Percentiles rank a stretch among this genome's conserved stretches.
These are phyloP conservation scores for Cavenderia fasciculata DNA, from an alignment of 78 protist species.

Conservation along the genomic window DNA sequence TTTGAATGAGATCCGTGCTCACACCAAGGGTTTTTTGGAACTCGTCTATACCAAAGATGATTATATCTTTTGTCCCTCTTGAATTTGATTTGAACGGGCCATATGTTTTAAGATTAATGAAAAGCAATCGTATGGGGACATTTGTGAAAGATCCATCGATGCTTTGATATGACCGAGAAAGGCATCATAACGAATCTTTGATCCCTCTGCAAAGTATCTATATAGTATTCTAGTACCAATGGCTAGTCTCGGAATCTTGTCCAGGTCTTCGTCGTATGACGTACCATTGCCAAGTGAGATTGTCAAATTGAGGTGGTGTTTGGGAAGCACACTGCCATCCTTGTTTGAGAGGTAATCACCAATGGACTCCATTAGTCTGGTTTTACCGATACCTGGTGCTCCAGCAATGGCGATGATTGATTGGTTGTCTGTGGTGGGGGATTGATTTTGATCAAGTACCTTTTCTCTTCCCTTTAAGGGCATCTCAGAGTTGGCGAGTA, in stretches of 20 bases:
- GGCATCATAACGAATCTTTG: too few species aligned
- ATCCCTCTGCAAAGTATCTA: not conserved
- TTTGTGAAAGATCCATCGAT: not conserved
- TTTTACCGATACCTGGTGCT: slow-evolving; percentile 3
- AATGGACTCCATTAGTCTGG: not conserved
- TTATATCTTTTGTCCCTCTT: not conserved
- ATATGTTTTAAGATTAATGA: not conserved
- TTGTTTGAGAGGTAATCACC: not conserved
- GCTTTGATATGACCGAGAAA: not conserved
- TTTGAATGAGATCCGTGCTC: not conserved
- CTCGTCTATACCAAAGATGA: not conserved
- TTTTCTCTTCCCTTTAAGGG: not conserved
- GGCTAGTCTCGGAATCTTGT: not conserved
- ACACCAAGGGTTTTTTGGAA: not conserved
- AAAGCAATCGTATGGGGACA: not conserved
- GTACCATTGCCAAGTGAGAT: not conserved
- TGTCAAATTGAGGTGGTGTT: not conserved
- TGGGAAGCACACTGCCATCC: not conserved
- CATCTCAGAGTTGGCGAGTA: not conserved
- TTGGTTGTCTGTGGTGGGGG: not conserved
- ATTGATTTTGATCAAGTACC: not conserved
- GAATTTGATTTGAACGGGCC: not conserved
- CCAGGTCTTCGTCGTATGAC: not conserved
- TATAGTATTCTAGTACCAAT: not conserved
- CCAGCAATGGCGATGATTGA: not conserved